Percentiles rank a stretch among this genome's conserved stretches.
Conservation (phyloP, 1,284 basidiomycete genomes). For the Cryptococcus jaspeensis region DNA sequence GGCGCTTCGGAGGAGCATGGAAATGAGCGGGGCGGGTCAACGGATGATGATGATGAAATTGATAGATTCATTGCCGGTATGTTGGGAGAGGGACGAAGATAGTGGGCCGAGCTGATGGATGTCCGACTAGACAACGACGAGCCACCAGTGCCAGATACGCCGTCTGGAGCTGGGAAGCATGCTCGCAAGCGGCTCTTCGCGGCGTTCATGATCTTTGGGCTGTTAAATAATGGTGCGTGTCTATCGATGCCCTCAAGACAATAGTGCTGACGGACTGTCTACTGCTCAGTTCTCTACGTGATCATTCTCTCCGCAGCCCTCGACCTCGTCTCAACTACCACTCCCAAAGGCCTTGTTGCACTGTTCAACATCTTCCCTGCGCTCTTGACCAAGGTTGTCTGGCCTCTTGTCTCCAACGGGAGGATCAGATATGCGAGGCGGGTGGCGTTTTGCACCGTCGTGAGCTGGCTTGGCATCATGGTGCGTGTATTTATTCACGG, state of each 20-base stretch:
- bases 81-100: not conserved
- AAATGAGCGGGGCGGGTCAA: not conserved
- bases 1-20: no score
- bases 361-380: conserved; percentile 87
- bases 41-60: conserved; percentile 23
- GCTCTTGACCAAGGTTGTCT: conserved; percentile 79
- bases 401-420: conserved; percentile 87
- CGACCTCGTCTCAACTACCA: conserved; percentile 85
- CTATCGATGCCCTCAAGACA: not conserved
- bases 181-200: conserved; percentile 34
- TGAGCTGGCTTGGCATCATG: conserved; percentile 78
- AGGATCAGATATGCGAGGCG: conserved; percentile 73
- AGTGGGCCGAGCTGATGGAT: not conserved
- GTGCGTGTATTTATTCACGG: conserved; percentile 51
- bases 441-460: conserved; percentile 68
- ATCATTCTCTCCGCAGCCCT: conserved; percentile 94
- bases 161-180: conserved; percentile 7
- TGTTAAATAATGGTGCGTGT: conserved; percentile 48
- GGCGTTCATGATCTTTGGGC: conserved; percentile 48
- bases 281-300: conserved; percentile 74
- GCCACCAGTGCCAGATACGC: not conserved
- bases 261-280: not conserved
- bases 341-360: conserved; percentile 83
- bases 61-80: conserved; percentile 33
- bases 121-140: conserved; percentile 11